Evolutionary conservation across 352 stramenopile genomes (phyloP).

Genomic region (Phytophthora nicotianae): DNA sequence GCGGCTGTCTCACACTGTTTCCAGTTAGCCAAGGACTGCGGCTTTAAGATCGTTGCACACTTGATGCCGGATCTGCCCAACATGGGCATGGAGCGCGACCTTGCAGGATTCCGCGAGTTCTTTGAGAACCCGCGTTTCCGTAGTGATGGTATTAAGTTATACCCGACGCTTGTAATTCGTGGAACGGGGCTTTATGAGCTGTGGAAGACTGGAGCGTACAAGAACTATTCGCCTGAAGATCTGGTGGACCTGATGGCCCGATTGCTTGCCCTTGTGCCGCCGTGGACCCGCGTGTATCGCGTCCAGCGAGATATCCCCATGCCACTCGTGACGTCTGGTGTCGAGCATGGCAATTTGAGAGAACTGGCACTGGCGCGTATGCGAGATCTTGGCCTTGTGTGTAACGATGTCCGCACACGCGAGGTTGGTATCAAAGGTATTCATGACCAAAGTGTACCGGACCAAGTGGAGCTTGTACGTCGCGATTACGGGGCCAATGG

Average conservation of each 20-base stretch:
- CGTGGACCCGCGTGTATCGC: constrained; percentile 96
- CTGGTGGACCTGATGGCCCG: constrained; percentile 93
- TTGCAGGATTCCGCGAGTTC: constrained; percentile 96
- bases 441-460: constrained; percentile 91
- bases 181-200: constrained; percentile 97
- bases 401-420: constrained; percentile 94
- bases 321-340: constrained; percentile 95
- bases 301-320: constrained; percentile 98
- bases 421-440: constrained; percentile 98
- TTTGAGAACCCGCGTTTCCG: constrained; percentile 97
- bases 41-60: constrained; percentile 98
- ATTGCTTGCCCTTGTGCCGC: constrained; percentile 94
- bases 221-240: constrained; percentile 80
- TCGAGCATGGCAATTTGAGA: constrained; percentile 96
- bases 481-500: constrained; percentile 96
- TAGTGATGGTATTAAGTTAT: constrained; percentile 96
- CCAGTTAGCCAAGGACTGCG: constrained; percentile 92
- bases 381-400: constrained; percentile 92
- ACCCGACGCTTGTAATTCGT: constrained; percentile 96
- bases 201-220: constrained; percentile 97
- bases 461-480: constrained; percentile 96
- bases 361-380: constrained; percentile 93
- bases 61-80: constrained; percentile 99
- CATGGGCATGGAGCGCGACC: constrained; percentile 96
- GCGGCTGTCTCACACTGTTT: constrained; percentile 86